Evolutionary conservation across 345 rosid species (phyloP).

Genomic region (Punica granatum): DNA sequence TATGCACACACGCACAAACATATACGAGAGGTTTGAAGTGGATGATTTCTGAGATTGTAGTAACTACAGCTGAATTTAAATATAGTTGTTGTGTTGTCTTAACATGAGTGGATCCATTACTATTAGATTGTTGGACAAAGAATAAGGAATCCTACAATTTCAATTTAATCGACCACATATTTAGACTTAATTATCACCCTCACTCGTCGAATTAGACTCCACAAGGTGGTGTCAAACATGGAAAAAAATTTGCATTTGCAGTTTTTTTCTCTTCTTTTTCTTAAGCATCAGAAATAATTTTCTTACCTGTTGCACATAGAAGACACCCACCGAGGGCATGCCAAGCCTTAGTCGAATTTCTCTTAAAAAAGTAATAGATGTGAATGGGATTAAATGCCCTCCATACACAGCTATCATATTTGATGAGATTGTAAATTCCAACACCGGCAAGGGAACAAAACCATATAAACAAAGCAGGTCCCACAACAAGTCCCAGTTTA

Average conservation of each 20-base stretch:
- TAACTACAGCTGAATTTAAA: too few relatives aligned
- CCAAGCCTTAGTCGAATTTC: constrained; percentile 87
- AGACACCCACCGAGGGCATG: constrained; percentile 96
- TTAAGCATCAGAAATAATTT: neutral
- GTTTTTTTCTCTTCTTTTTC: neutral
- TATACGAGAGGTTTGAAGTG: neutral
- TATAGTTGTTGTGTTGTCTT: too few relatives aligned
- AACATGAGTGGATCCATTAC: too few relatives aligned
- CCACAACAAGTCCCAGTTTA: constrained; percentile 88
- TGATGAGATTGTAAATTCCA: constrained; percentile 79
- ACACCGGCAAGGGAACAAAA: constrained; percentile 90
- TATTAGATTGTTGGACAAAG: too few relatives aligned
- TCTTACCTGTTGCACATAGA: constrained; percentile 91
- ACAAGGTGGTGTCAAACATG: too few relatives aligned
- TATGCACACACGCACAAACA: neutral
- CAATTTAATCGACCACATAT: too few relatives aligned
- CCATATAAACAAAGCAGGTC: constrained; percentile 95
- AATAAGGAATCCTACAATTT: too few relatives aligned
- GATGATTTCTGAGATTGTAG: neutral
- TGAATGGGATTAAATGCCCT: constrained; percentile 89
- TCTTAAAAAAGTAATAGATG: constrained; percentile 79
- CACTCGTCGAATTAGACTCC: too few relatives aligned
- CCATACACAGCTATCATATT: constrained; percentile 65
- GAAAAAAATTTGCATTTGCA: neutral
- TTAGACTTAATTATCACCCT: too few relatives aligned